Evolutionary conservation across 176 grass and related monocot species (phyloP).

Genomic region (Zoysia pacifica): DNA sequence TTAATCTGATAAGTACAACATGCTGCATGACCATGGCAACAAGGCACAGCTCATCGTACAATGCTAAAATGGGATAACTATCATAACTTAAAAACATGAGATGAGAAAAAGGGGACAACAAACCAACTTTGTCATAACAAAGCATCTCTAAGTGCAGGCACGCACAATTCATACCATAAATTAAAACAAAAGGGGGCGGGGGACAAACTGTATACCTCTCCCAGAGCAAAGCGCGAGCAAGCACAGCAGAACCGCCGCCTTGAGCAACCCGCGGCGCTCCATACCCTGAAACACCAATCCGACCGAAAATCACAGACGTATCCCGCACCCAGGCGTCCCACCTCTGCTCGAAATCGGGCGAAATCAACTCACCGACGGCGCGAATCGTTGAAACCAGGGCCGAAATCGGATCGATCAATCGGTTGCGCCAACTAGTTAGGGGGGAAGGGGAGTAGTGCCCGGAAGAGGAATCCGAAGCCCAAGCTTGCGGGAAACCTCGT

Average conservation of each 20-base stretch:
- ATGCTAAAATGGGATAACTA: too few relatives aligned
- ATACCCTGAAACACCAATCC: constrained; percentile 30
- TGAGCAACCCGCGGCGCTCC: constrained; percentile 48
- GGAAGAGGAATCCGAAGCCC: constrained; percentile 12
- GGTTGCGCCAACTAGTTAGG: not conserved
- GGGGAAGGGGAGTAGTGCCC: not conserved
- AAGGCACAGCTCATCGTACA: too few relatives aligned
- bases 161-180: not conserved
- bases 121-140: not conserved
- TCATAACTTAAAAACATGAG: too few relatives aligned
- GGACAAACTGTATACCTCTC: constrained; percentile 41
- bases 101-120: too few relatives aligned
- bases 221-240: constrained; percentile 51
- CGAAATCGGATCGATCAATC: not conserved
- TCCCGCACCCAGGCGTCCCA: not conserved
- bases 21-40: too few relatives aligned
- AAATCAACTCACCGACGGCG: constrained; percentile 5
- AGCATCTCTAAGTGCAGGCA: not conserved
- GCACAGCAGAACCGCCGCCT: constrained; percentile 44
- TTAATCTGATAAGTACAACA: too few relatives aligned
- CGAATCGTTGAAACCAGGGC: not conserved
- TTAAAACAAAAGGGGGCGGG: not conserved
- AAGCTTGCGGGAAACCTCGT: not conserved
- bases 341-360: not conserved
- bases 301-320: not conserved